phyloP scores from a whole-genome alignment of 1,139 yeast species.

The Magnusiomyces starmeri region DNA sequence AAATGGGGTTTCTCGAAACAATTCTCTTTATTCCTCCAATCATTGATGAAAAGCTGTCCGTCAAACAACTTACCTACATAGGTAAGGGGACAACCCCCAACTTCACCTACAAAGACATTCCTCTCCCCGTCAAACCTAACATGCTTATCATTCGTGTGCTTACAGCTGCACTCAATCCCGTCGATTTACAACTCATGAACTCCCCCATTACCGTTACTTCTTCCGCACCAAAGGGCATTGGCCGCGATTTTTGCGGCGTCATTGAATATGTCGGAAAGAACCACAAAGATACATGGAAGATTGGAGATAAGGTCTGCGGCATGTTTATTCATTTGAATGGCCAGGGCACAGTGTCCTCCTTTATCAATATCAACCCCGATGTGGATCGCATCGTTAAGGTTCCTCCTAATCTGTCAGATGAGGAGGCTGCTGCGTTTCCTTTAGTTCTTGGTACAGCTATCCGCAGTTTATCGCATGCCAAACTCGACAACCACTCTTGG shows the following conservation, averaged over 20 bases:
- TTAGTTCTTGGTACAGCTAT: constrained; percentile 53
- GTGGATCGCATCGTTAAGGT: constrained; percentile 35
- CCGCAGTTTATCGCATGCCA: constrained; percentile 37
- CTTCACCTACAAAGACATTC: constrained; percentile 37
- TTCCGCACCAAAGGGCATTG: constrained; percentile 48
- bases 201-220: constrained; percentile 34
- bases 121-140: constrained; percentile 38
- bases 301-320: constrained; percentile 66
- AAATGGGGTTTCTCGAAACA: constrained; percentile 11
- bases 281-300: constrained; percentile 36
- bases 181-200: constrained; percentile 50
- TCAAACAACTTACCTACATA: constrained; percentile 23
- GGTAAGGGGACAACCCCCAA: constrained; percentile 22
- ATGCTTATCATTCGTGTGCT: constrained; percentile 52
- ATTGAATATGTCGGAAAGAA: constrained; percentile 51
- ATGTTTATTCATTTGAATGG: constrained; percentile 36
- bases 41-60: constrained; percentile 14
- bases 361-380: constrained; percentile 42
- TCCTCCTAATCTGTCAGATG: constrained; percentile 44
- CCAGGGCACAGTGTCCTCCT: constrained; percentile 48
- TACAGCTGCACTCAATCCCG: constrained; percentile 59
- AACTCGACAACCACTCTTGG: constrained; percentile 28
- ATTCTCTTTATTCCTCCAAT: constrained; percentile 14
- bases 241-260: constrained; percentile 64
- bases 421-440: constrained; percentile 55